Evolutionary conservation across 179 eudicot genomes (phyloP).

Genomic region (Silene coronaria): DNA sequence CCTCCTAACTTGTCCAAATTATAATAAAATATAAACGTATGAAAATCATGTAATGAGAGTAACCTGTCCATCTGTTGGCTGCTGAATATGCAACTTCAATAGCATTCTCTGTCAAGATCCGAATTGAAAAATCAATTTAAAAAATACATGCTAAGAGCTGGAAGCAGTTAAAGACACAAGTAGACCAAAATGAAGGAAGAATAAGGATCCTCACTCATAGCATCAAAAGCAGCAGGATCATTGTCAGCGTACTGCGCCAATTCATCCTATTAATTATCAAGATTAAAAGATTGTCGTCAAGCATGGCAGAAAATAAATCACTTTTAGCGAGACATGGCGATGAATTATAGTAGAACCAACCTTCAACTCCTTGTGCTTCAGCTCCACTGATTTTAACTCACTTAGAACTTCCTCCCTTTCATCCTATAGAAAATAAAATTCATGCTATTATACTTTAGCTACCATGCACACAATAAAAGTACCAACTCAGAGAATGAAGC

Average conservation of each 20-base stretch:
- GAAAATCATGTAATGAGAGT: constrained; percentile 6
- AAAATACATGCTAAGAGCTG: constrained; percentile 2
- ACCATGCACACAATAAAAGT: background rate
- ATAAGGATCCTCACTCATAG: constrained; percentile 57
- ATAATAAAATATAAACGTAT: background rate
- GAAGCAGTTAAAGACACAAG: constrained; percentile 1
- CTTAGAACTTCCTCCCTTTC: constrained; percentile 76
- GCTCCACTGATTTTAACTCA: constrained; percentile 66
- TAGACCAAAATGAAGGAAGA: background rate
- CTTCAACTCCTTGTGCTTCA: constrained; percentile 67
- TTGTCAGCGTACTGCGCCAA: constrained; percentile 82
- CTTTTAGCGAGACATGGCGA: background rate
- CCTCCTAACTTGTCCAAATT: background rate
- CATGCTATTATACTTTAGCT: constrained; percentile 10
- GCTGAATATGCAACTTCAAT: constrained; percentile 74
- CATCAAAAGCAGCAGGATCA: constrained; percentile 91
- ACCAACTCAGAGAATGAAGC: constrained; percentile 7
- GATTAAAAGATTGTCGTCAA: constrained; percentile 16
- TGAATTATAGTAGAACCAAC: constrained; percentile 29
- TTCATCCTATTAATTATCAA: constrained; percentile 49
- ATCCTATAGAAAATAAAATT: constrained; percentile 42
- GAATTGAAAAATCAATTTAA: constrained; percentile 8
- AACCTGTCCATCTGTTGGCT: constrained; percentile 99
- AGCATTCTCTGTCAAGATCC: constrained; percentile 54
- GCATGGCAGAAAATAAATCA: background rate